Base-by-base conservation (phyloP, 257 asterid species). In the Nicotiana attenuata region DNA sequence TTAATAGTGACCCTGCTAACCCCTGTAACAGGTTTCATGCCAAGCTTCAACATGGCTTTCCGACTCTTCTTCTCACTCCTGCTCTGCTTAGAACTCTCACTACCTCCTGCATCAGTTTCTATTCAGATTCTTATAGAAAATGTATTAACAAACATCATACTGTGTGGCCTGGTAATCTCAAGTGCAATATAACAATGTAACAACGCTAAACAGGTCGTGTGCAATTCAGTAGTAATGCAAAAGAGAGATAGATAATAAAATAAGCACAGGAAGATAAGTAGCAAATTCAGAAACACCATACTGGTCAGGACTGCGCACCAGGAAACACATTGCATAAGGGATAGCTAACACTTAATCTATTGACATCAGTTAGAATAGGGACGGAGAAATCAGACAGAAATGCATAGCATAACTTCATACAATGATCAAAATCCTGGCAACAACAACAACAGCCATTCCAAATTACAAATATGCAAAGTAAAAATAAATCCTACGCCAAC, bases 41-140 rank as follows among this genome's bases (percentile, higher is more conserved):
- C 99, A 38, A 95, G 93, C 87, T 93, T 95, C 90, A 92, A 83
- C 99, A 95, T 92, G 80, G 99, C 99, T 90, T 95, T 95, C 4
- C 97, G 90, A 45, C 99, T 92, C 93, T 95, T 95, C 88, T 95
- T 95, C 94, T 95, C 99, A 69, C 98, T 95, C 81, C 98, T 87
- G 93, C 97, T 95, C 89, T 95, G 98, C 88, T 93, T 95, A 50
- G 93, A 91, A 82, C 94, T 82, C 66, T 88, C 97, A 41, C 59
- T 89, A 19, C 85, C 85, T 79, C 89, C 96, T 95, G 89, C 83
- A 81, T 15, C n/a, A 22, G 28, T 14, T 64, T 79, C 56, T 7
- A 28, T 2, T 20, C 73, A 78, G 13, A 78, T 60, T 60, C 59
- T 35, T 29, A 16, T 15, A 79, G 28, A 65, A 38, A 31, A 11